Conservation (phyloP, 1,284 basidiomycete genomes). For the Cutaneotrichosporon arboriforme region DNA sequence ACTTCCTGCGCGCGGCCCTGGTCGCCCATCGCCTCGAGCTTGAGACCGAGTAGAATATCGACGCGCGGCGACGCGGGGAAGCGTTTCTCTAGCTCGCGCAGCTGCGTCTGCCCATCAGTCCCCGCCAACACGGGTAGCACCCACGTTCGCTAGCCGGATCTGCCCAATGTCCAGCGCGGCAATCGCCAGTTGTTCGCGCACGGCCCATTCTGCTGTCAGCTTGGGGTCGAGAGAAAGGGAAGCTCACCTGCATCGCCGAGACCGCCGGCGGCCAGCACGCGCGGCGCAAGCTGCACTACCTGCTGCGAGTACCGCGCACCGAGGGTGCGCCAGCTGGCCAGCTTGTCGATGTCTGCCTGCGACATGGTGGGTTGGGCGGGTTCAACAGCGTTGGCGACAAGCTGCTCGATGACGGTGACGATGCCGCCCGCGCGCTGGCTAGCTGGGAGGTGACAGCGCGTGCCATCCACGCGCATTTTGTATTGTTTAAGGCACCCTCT, state of each 20-base stretch:
- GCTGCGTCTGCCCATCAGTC: slow-evolving; percentile 55
- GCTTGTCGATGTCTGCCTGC: slow-evolving; percentile 56
- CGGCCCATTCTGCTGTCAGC: slow-evolving; percentile 63
- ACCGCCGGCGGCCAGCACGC: slow-evolving; percentile 48
- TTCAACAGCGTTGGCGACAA: neutral
- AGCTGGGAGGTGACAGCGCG: no score
- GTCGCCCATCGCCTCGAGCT: slow-evolving; percentile 66
- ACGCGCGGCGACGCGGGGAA: slow-evolving; percentile 82
- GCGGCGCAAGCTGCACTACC: slow-evolving; percentile 59
- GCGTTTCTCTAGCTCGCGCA: slow-evolving; percentile 60
- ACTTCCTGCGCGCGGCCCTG: slow-evolving; percentile 48
- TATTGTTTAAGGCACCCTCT: no score
- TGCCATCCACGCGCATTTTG: no score
- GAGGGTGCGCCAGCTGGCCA: slow-evolving; percentile 64
- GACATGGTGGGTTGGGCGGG: slow-evolving; percentile 9
- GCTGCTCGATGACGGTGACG: no score
- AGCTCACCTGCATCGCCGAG: slow-evolving; percentile 36
- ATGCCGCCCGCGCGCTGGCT: no score
- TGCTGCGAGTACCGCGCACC: slow-evolving; percentile 66
- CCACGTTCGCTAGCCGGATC: slow-evolving; percentile 73
- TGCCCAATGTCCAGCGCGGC: slow-evolving; percentile 80
- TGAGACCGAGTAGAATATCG: slow-evolving; percentile 73
- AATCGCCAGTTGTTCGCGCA: slow-evolving; percentile 80
- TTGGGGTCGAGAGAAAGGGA: neutral
- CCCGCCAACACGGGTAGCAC: slow-evolving; percentile 33